Percentiles rank a stretch among this genome's conserved stretches.
These are phyloP conservation scores for Russula abietina DNA, from an alignment of 768 basidiomycete species.

Conservation along the genomic window DNA sequence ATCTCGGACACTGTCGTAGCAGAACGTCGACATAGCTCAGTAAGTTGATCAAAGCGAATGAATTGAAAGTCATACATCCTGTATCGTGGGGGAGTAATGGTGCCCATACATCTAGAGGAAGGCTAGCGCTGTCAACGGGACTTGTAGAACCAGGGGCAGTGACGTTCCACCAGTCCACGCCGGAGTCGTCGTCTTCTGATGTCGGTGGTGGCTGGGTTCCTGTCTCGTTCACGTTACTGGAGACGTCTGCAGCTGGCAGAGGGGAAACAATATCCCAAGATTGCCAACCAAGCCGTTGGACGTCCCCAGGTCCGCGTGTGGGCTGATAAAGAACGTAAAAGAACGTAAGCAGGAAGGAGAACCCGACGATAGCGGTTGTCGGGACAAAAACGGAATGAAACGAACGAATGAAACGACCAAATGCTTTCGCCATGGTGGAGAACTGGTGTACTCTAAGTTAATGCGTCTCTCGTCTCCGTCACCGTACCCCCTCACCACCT, in stretches of 20 bases:
- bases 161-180: conserved; percentile 72
- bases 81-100: conserved; percentile 71
- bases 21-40: background rate
- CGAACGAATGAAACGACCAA: conserved; percentile 42
- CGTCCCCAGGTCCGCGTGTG: conserved; percentile 58
- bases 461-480: no score
- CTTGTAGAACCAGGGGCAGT: conserved; percentile 30
- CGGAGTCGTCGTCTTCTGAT: conserved; percentile 34
- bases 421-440: conserved; percentile 28
- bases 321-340: conserved; percentile 81
- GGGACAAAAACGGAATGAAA: conserved; percentile 53
- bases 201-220: background rate
- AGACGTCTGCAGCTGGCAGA: conserved; percentile 6
- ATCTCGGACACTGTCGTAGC: conserved; percentile 69
- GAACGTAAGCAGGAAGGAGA: conserved; percentile 68
- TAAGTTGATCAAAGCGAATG: background rate
- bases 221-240: conserved; percentile 20
- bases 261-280: conserved; percentile 66
- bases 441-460: background rate
- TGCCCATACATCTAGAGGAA: conserved; percentile 77
- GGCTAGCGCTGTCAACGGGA: conserved; percentile 52
- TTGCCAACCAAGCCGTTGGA: conserved; percentile 83
- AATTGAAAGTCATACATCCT: conserved; percentile 47
- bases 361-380: conserved; percentile 52
- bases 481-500: no score